These are phyloP conservation scores for Calonectria pseudoreteaudii DNA, from an alignment of 2,329 filamentous ascomycete species.

Conservation along the genomic window DNA sequence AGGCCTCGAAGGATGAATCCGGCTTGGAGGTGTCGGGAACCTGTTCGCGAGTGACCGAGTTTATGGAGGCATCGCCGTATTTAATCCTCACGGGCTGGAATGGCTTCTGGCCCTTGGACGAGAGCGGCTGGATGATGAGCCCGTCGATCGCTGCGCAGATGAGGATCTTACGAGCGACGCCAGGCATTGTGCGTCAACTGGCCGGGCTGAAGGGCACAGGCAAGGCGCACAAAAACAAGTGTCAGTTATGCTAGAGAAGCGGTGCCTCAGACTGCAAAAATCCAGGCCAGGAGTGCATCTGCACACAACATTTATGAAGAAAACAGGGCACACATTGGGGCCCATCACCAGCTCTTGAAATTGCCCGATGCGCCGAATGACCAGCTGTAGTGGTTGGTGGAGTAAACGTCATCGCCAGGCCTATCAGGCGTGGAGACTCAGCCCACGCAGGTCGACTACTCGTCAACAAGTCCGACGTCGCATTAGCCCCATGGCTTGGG, in stretches of 20 bases:
- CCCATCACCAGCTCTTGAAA: conserved; percentile 27
- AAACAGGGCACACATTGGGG: conserved; percentile 16
- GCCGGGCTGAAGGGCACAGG: not conserved
- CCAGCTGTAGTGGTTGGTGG: conserved; percentile 38
- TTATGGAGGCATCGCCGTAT: conserved; percentile 71
- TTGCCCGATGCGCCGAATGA: conserved; percentile 36
- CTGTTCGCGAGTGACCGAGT: conserved; percentile 58
- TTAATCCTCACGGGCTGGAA: conserved; percentile 74
- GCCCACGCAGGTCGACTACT: conserved; percentile 26
- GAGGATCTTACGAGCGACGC: conserved; percentile 81
- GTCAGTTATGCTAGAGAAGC: not conserved
- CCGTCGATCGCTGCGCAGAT: conserved; percentile 87
- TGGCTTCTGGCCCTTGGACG: conserved; percentile 68
- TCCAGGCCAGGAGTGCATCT: not conserved
- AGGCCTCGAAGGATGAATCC: conserved; percentile 67
- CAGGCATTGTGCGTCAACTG: conserved; percentile 69
- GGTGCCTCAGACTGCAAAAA: not conserved
- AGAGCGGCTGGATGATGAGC: conserved; percentile 80
- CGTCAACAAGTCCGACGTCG: conserved; percentile 32
- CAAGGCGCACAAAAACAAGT: conserved; percentile 9
- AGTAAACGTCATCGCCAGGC: conserved; percentile 40
- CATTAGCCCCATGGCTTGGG: conserved; percentile 27
- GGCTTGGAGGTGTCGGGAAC: conserved; percentile 57
- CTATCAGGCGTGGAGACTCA: conserved; percentile 28
- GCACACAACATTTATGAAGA: conserved; percentile 9